These are phyloP conservation scores for Colletotrichum horii DNA, from an alignment of 2,329 filamentous ascomycete species.

Conservation along the genomic window DNA sequence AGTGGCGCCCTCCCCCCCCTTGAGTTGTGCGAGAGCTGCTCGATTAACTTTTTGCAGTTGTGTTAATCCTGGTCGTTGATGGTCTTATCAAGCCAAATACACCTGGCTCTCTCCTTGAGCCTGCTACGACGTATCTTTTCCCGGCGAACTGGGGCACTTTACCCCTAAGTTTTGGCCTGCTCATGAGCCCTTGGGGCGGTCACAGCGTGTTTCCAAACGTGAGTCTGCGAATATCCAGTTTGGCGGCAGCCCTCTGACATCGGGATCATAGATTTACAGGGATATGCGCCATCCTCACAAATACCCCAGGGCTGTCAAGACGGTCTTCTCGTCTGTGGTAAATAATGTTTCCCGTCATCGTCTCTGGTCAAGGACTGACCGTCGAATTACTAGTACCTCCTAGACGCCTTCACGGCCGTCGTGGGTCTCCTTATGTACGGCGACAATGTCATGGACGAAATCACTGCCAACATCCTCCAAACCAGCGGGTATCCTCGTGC, in stretches of 20 bases:
- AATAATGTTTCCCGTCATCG: conserved; percentile 30
- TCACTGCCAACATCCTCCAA: conserved; percentile 87
- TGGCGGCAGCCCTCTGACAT: not conserved
- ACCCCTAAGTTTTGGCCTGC: conserved; percentile 85
- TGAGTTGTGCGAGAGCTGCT: not conserved
- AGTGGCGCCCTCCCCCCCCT: conserved; percentile 41
- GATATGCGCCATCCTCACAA: conserved; percentile 79
- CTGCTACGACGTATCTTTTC: conserved; percentile 80
- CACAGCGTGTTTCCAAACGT: conserved; percentile 81
- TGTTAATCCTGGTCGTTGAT: conserved; percentile 82
- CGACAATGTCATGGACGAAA: conserved; percentile 82
- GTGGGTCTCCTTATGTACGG: conserved; percentile 95
- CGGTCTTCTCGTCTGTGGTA: conserved; percentile 86
- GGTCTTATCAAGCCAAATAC: conserved; percentile 81
- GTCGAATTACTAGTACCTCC: conserved; percentile 61
- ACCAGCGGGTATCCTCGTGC: conserved; percentile 75
- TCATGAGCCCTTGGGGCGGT: conserved; percentile 78
- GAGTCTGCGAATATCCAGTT: conserved; percentile 21
- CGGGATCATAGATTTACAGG: conserved; percentile 57
- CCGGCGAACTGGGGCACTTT: conserved; percentile 87
- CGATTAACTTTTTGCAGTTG: conserved; percentile 59
- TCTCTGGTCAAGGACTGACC: not conserved
- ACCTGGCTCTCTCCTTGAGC: conserved; percentile 84
- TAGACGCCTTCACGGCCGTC: conserved; percentile 83
- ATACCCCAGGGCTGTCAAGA: conserved; percentile 74